Percentiles rank a stretch among this genome's conserved stretches.
Conservation (phyloP, 805 yeast genomes). For the Pichia kluyveri region DNA sequence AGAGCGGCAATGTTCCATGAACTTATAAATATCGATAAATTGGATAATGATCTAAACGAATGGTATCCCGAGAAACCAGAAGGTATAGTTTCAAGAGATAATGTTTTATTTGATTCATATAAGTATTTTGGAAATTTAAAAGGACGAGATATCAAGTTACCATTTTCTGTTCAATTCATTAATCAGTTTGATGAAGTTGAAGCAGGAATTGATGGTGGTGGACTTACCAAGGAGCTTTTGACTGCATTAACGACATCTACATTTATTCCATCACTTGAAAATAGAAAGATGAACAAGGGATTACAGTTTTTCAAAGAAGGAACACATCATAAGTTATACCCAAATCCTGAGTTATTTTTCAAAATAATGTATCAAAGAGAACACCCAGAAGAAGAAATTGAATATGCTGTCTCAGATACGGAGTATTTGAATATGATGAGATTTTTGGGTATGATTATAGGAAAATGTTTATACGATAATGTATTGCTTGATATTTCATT, state of each 20-base stretch:
- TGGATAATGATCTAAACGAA: slow-evolving; percentile 15
- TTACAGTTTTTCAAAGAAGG: slow-evolving; percentile 34
- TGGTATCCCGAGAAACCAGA: slow-evolving; percentile 19
- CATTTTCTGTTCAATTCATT: slow-evolving; percentile 54
- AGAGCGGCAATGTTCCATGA: slow-evolving; percentile 67
- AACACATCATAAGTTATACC: slow-evolving; percentile 56
- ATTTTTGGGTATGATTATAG: slow-evolving; percentile 77
- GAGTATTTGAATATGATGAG: slow-evolving; percentile 28
- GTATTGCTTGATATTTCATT: slow-evolving; percentile 74
- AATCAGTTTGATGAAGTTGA: slow-evolving; percentile 66
- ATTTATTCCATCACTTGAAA: slow-evolving; percentile 34
- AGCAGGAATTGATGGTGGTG: slow-evolving; percentile 96
- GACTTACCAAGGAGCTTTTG: slow-evolving; percentile 83
- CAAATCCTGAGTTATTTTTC: slow-evolving; percentile 44
- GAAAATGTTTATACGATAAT: slow-evolving; percentile 81
- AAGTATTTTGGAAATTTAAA: slow-evolving; percentile 38
- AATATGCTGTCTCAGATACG: slow-evolving; percentile 16
- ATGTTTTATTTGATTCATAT: slow-evolving; percentile 69
- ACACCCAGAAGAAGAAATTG: slow-evolving; percentile 20
- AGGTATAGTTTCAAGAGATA: slow-evolving; percentile 61
- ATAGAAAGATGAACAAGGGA: slow-evolving; percentile 16
- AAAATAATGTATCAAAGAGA: slow-evolving; percentile 19
- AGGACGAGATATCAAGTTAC: slow-evolving; percentile 50
- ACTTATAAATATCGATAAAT: slow-evolving; percentile 47
- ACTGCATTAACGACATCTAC: slow-evolving; percentile 66